A percentile compares a stretch with the other conserved stretches of the same genome.
Conservation (phyloP, 2,329 filamentous ascomycete species). For the Xylaria sp. region DNA sequence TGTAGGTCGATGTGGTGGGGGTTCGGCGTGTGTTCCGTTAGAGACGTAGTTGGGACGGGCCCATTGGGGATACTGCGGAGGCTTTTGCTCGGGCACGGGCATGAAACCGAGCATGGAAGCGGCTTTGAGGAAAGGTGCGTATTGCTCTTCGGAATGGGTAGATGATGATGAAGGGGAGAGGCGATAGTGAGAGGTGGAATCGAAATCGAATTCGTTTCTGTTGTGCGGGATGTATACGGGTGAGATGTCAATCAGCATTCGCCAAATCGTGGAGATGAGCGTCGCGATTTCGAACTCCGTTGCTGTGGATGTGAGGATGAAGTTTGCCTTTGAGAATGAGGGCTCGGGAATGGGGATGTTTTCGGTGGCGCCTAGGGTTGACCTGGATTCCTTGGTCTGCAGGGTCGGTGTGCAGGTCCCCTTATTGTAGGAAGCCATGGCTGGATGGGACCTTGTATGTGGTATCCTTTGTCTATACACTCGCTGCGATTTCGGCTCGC, state of each 20-base stretch:
- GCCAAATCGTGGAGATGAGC: conserved; percentile 50
- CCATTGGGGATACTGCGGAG: background rate
- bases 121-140: conserved; percentile 23
- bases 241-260: conserved; percentile 42
- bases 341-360: conserved; percentile 20
- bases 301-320: conserved; percentile 51
- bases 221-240: conserved; percentile 43
- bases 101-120: conserved; percentile 25
- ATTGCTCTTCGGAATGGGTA: conserved; percentile 19
- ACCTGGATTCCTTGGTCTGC: conserved; percentile 10
- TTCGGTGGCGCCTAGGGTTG: background rate
- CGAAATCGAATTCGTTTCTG: conserved; percentile 2
- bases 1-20: background rate
- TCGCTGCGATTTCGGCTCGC: conserved; percentile 27
- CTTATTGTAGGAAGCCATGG: conserved; percentile 22
- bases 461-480: conserved; percentile 11
- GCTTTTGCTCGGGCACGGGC: conserved; percentile 4
- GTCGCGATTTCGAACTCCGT: conserved; percentile 48
- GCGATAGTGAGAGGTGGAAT: conserved; percentile 4
- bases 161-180: conserved; percentile 18
- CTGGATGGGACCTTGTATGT: conserved; percentile 17
- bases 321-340: conserved; percentile 49
- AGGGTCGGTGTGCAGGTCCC: conserved; percentile 16
- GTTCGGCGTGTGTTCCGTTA: conserved; percentile 13
- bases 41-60: conserved; percentile 14